phyloP scores from a whole-genome alignment of 306 rosid species.

The Malus asiatica region DNA sequence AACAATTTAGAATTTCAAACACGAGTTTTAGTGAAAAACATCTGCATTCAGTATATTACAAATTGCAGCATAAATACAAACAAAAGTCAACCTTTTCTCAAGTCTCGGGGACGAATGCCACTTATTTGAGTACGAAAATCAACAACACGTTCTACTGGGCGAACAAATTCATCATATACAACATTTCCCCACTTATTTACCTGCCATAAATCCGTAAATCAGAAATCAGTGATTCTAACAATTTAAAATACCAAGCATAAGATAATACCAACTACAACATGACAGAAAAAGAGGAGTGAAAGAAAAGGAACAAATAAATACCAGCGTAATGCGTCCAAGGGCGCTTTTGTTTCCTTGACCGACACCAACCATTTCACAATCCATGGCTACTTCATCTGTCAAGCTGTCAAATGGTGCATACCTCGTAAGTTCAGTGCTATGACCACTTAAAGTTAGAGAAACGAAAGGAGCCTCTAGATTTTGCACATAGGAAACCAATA shows the following conservation, averaged over 20 bases:
- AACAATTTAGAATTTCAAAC: neutral
- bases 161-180: conserved; percentile 73
- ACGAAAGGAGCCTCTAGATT: neutral
- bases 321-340: conserved; percentile 84
- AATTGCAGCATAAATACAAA: neutral
- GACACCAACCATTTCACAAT: conserved; percentile 98
- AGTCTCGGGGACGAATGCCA: conserved; percentile 81
- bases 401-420: conserved; percentile 57
- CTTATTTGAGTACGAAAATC: conserved; percentile 87
- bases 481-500: neutral
- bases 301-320: conserved; percentile 31
- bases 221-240: conserved; percentile 23
- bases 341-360: conserved; percentile 90
- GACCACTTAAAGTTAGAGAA: neutral
- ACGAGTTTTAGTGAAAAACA: neutral
- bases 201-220: conserved; percentile 42
- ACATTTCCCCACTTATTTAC: conserved; percentile 93
- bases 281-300: neutral
- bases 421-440: conserved; percentile 5
- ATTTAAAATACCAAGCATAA: neutral
- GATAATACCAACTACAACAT: neutral
- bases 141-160: conserved; percentile 73
- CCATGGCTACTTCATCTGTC: conserved; percentile 85
- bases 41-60: neutral
- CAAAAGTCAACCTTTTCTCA: conserved; percentile 58